Evolutionary conservation across 1,284 basidiomycete species (phyloP).

Genomic region (Agaricales sp.): DNA sequence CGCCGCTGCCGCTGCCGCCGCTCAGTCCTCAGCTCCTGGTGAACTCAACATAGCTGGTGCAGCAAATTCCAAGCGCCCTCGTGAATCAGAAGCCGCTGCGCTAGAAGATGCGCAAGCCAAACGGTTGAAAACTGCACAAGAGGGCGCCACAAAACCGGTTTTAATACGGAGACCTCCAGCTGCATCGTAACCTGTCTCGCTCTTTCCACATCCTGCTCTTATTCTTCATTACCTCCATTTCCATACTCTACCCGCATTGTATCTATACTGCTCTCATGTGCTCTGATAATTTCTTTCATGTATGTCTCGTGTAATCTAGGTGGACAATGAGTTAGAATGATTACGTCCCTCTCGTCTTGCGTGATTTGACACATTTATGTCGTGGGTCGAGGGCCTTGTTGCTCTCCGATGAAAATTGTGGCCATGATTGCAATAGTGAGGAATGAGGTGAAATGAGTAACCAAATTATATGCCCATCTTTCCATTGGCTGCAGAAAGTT

Average conservation of each 20-base stretch:
- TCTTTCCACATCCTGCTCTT: not conserved
- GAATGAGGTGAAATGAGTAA: too few relatives aligned
- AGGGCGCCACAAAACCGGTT: constrained; percentile 6
- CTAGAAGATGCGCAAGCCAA: constrained; percentile 53
- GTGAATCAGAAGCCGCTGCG: constrained; percentile 40
- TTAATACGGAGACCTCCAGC: constrained; percentile 9
- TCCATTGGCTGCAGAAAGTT: too few relatives aligned
- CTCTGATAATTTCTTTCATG: not conserved
- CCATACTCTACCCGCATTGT: not conserved
- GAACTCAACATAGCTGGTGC: constrained; percentile 59
- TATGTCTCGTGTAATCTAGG: too few relatives aligned
- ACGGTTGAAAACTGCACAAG: constrained; percentile 49
- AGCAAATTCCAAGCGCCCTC: constrained; percentile 47
- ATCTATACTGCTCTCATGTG: not conserved
- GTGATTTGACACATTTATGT: too few relatives aligned
- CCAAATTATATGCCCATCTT: too few relatives aligned
- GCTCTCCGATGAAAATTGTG: not conserved
- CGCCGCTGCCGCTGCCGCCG: constrained; percentile 5
- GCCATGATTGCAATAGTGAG: too few relatives aligned
- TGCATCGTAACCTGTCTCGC: not conserved
- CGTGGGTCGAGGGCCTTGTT: not conserved
- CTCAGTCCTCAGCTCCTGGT: constrained; percentile 19
- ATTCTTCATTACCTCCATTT: not conserved
- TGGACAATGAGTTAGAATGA: too few relatives aligned
- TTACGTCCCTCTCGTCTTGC: too few relatives aligned